Evolutionary conservation across 2,329 filamentous ascomycete species (phyloP).

Genomic region (Didymella keratinophila): DNA sequence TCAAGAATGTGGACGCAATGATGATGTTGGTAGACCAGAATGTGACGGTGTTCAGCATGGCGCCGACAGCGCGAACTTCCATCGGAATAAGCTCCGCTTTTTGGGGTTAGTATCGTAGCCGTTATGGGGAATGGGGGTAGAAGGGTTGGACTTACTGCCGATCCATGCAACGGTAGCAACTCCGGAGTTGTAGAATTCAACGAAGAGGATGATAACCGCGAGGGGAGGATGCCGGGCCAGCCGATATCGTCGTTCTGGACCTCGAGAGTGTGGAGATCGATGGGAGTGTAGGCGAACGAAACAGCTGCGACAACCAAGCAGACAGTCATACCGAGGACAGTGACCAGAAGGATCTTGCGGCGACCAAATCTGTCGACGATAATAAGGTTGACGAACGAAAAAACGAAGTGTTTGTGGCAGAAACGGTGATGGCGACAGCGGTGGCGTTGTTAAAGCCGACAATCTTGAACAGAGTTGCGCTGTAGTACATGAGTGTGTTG

Average conservation of each 20-base stretch:
- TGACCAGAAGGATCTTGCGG: slow-evolving; percentile 65
- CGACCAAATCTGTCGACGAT: slow-evolving; percentile 83
- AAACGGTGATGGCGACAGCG: slow-evolving; percentile 79
- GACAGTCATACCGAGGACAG: slow-evolving; percentile 71
- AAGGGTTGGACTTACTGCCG: slow-evolving; percentile 11
- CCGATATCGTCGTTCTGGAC: slow-evolving; percentile 41
- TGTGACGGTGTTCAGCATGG: slow-evolving; percentile 46
- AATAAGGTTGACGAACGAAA: slow-evolving; percentile 77
- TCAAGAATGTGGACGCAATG: slow-evolving; percentile 50
- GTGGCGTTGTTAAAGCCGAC: slow-evolving; percentile 82
- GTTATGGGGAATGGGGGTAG: background rate
- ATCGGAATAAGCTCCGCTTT: slow-evolving; percentile 43
- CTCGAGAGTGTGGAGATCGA: slow-evolving; percentile 51
- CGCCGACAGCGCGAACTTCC: slow-evolving; percentile 50
- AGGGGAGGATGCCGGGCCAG: slow-evolving; percentile 49
- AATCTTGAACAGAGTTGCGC: slow-evolving; percentile 56
- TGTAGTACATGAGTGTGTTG: slow-evolving; percentile 88
- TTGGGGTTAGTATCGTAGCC: background rate
- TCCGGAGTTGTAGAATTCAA: slow-evolving; percentile 46
- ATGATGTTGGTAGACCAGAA: slow-evolving; percentile 49
- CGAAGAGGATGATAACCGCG: slow-evolving; percentile 49
- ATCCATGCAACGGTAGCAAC: slow-evolving; percentile 50
- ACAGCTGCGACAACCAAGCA: slow-evolving; percentile 76
- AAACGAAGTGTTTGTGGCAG: slow-evolving; percentile 82
- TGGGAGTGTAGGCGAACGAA: slow-evolving; percentile 71